Evolutionary conservation across 2,329 filamentous ascomycete genomes (phyloP).

Genomic region (Tetracladium maxilliforme): DNA sequence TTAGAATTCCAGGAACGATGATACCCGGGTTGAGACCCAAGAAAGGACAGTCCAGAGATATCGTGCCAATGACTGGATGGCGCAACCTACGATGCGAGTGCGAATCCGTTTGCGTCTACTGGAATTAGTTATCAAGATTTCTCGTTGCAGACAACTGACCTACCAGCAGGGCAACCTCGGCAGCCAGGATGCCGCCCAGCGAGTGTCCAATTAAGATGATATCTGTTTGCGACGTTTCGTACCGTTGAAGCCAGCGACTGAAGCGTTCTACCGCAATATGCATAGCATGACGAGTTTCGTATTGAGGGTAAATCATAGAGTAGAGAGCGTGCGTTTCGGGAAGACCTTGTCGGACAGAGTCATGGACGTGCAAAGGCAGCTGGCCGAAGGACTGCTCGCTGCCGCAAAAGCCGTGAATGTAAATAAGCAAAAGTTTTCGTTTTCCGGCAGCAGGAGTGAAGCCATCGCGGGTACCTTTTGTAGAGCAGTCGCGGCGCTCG

Average conservation of each 20-base stretch:
- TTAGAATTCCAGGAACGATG: constrained; percentile 65
- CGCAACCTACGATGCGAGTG: too few relatives aligned
- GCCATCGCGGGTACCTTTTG: too few relatives aligned
- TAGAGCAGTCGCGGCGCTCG: too few relatives aligned
- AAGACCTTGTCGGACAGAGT: constrained; percentile 51
- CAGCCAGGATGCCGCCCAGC: constrained; percentile 74
- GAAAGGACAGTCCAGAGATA: constrained; percentile 78
- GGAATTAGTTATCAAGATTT: too few relatives aligned
- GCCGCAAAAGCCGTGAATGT: constrained; percentile 84
- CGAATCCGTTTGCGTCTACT: too few relatives aligned
- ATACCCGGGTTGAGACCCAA: constrained; percentile 82
- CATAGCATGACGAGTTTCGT: constrained; percentile 60
- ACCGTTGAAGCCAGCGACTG: constrained; percentile 64
- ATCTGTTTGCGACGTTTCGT: constrained; percentile 61
- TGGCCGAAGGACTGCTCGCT: constrained; percentile 76
- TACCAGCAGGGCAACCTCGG: constrained; percentile 63
- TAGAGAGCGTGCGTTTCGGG: constrained; percentile 66
- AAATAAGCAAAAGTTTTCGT: constrained; percentile 59
- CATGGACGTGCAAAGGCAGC: constrained; percentile 79
- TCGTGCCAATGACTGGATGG: constrained; percentile 64
- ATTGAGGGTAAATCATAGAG: constrained; percentile 72
- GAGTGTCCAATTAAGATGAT: constrained; percentile 76
- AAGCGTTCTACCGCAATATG: constrained; percentile 69
- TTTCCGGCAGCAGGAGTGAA: too few relatives aligned
- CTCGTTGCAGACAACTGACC: too few relatives aligned